These are phyloP conservation scores for Calonectria ilicicola DNA, from an alignment of 2,329 filamentous ascomycete species.

Conservation along the genomic window DNA sequence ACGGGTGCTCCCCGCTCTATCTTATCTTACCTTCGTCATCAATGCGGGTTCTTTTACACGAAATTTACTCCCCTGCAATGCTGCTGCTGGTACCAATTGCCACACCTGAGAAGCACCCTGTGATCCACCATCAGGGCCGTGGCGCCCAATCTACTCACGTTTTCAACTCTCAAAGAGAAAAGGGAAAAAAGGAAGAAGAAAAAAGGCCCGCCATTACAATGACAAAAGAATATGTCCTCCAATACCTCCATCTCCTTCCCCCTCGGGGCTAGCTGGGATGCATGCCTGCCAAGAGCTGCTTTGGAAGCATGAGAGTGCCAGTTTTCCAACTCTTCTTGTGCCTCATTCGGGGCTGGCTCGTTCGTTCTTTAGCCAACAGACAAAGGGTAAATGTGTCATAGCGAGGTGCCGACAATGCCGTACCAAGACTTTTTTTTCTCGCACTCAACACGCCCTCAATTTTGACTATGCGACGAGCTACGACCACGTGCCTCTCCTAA, in stretches of 20 bases:
- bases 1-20: constrained; percentile 1
- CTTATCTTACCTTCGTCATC: constrained; percentile 21
- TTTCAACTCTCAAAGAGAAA: not conserved
- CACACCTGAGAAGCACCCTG: not conserved
- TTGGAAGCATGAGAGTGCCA: constrained; percentile 9
- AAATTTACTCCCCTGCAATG: not conserved
- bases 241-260: constrained; percentile 13
- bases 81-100: not conserved
- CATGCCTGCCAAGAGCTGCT: constrained; percentile 21
- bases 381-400: constrained; percentile 31
- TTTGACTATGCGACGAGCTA: constrained; percentile 38
- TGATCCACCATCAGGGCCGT: not conserved
- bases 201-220: not conserved
- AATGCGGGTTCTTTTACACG: constrained; percentile 8
- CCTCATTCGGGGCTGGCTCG: constrained; percentile 36
- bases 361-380: constrained; percentile 23
- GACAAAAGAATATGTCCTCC: not conserved
- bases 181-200: not conserved
- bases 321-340: constrained; percentile 26
- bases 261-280: constrained; percentile 9
- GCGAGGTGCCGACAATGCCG: constrained; percentile 43
- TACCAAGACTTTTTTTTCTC: constrained; percentile 40
- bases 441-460: constrained; percentile 42
- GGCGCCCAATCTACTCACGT: not conserved
- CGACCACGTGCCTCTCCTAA: constrained; percentile 39